phyloP scores from a whole-genome alignment of 1,284 basidiomycete genomes.

The Tilletia horrida region DNA sequence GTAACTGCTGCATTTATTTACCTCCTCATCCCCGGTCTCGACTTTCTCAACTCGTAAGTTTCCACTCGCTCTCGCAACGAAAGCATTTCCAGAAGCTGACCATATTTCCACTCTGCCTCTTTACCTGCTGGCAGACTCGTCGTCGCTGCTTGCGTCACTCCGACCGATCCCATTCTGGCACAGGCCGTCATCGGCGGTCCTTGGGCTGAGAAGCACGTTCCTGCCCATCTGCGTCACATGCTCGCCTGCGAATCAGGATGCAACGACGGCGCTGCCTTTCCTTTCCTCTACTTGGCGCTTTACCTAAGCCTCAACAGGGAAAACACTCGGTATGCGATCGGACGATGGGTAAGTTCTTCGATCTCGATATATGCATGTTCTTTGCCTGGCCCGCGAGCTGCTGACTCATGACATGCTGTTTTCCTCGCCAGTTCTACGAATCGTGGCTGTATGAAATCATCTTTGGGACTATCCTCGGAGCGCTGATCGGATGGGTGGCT shows the following conservation, averaged over 20 bases:
- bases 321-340: constrained; percentile 63
- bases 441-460: constrained; percentile 70
- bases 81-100: background rate
- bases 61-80: background rate
- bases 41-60: constrained; percentile 40
- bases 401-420: background rate
- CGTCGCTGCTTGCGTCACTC: constrained; percentile 88
- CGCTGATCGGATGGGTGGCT: constrained; percentile 74
- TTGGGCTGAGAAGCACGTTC: constrained; percentile 97
- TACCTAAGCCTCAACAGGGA: constrained; percentile 76
- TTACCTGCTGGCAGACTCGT: constrained; percentile 62
- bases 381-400: too few relatives aligned
- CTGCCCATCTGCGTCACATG: constrained; percentile 87
- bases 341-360: constrained; percentile 27
- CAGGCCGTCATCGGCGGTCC: constrained; percentile 82
- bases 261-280: constrained; percentile 74
- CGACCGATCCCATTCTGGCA: constrained; percentile 76
- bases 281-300: constrained; percentile 88
- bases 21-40: constrained; percentile 39
- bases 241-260: constrained; percentile 87
- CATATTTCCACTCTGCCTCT: background rate
- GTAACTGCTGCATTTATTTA: constrained; percentile 65
- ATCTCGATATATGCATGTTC: too few relatives aligned
- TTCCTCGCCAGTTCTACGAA: constrained; percentile 44
- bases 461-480: constrained; percentile 75